A percentile compares a stretch with the other conserved stretches of the same genome.
Evolutionary conservation across 768 basidiomycete genomes (phyloP).

Genomic region (Arthromyces matolae): DNA sequence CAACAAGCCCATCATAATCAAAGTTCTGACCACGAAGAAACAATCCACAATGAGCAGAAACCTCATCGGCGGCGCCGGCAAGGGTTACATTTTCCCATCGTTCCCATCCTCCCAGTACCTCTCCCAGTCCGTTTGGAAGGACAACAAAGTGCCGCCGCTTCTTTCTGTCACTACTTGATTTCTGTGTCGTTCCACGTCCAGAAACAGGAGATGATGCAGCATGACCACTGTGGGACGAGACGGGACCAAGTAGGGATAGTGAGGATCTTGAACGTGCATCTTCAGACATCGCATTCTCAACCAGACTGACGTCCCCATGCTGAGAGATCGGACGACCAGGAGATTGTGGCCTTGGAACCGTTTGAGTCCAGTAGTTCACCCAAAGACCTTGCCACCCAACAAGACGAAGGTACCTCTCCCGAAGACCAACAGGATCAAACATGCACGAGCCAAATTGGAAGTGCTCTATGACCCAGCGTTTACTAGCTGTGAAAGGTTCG

Average conservation of each 20-base stretch:
- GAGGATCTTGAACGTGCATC: background rate
- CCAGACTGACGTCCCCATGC: conserved; percentile 12
- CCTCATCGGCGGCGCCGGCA: conserved; percentile 49
- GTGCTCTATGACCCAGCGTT: conserved; percentile 49
- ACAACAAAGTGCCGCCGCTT: conserved; percentile 52
- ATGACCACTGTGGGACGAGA: too few species aligned
- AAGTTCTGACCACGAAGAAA: conserved; percentile 49
- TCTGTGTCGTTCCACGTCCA: too few species aligned
- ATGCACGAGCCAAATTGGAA: conserved; percentile 58
- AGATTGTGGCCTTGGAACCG: conserved; percentile 21
- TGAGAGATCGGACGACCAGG: conserved; percentile 1
- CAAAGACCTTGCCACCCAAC: conserved; percentile 48
- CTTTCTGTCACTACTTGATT: too few species aligned
- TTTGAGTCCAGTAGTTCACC: conserved; percentile 62
- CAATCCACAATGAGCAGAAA: conserved; percentile 52
- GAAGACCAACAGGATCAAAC: conserved; percentile 52
- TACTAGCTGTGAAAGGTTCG: conserved; percentile 45
- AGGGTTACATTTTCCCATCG: conserved; percentile 53
- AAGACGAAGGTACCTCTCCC: conserved; percentile 44
- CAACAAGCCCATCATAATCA: conserved; percentile 47
- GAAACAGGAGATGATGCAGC: too few species aligned
- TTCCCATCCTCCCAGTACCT: conserved; percentile 37
- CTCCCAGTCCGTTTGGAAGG: conserved; percentile 42
- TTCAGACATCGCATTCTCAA: conserved; percentile 21
- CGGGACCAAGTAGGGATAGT: background rate